Conservation (phyloP, 768 basidiomycete species). For the Lactarius hengduanensis region DNA sequence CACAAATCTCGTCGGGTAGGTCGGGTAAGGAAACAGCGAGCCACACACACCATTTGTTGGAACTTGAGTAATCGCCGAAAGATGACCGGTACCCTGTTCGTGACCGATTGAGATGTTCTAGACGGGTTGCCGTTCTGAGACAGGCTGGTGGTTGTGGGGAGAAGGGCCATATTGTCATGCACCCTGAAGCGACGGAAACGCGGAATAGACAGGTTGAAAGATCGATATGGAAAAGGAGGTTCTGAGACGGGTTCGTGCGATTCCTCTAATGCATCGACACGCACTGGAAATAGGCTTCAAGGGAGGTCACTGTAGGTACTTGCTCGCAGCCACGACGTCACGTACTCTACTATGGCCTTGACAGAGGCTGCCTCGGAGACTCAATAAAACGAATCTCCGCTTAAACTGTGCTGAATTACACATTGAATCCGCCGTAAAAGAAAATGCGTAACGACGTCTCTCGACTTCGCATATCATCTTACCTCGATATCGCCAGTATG, state of each 20-base stretch:
- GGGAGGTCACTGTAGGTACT: not conserved
- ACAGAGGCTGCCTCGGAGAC: slow-evolving; percentile 13
- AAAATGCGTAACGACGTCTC: slow-evolving; percentile 7
- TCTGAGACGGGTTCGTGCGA: slow-evolving; percentile 1
- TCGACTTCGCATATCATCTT: slow-evolving; percentile 24
- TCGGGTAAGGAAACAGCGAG: not conserved
- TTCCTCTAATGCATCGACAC: slow-evolving; percentile 15
- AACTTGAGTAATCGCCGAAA: slow-evolving; percentile 78
- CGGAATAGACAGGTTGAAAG: slow-evolving; percentile 27
- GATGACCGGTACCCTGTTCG: slow-evolving; percentile 71
- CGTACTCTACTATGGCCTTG: slow-evolving; percentile 1
- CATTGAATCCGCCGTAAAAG: not conserved
- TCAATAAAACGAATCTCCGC: slow-evolving; percentile 12
- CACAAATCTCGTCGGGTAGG: slow-evolving; percentile 7
- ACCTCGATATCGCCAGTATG: slow-evolving; percentile 40
- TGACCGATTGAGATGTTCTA: slow-evolving; percentile 32
- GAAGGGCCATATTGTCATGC: slow-evolving; percentile 31
- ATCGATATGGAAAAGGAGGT: slow-evolving; percentile 8
- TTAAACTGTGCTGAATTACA: not conserved
- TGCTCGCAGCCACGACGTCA: not conserved
- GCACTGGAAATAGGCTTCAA: slow-evolving; percentile 5
- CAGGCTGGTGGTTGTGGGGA: slow-evolving; percentile 31
- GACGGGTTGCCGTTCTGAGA: slow-evolving; percentile 25
- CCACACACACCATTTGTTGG: slow-evolving; percentile 73
- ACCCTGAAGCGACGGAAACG: slow-evolving; percentile 29